Evolutionary conservation across 2,329 filamentous ascomycete species (phyloP).

Genomic region (Beauveria sp.): DNA sequence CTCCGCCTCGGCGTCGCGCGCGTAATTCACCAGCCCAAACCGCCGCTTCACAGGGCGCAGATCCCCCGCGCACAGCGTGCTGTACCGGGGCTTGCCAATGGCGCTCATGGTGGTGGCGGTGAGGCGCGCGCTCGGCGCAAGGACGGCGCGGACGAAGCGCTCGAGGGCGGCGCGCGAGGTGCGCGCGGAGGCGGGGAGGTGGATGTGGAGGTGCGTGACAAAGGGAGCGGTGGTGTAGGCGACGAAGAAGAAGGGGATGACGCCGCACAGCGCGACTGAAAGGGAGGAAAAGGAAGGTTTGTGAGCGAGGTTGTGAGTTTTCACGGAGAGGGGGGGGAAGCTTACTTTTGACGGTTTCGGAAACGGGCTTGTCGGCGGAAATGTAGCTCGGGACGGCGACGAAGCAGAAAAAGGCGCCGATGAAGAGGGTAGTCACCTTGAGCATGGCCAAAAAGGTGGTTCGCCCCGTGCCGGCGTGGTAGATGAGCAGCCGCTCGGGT

Average conservation of each 20-base stretch:
- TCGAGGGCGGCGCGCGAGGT: constrained; percentile 48
- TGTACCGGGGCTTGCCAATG: constrained; percentile 46
- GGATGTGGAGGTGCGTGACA: constrained; percentile 64
- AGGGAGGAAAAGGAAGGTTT: background rate
- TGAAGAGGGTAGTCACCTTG: constrained; percentile 63
- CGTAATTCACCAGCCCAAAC: constrained; percentile 33
- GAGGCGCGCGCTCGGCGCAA: constrained; percentile 36
- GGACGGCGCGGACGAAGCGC: constrained; percentile 41
- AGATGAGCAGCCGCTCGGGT: constrained; percentile 59
- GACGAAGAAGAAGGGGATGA: constrained; percentile 58
- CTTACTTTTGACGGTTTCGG: constrained; percentile 31
- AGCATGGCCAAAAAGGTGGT: constrained; percentile 62
- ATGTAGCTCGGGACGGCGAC: constrained; percentile 54
- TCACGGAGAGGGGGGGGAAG: constrained; percentile 2
- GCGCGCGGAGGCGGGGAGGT: constrained; percentile 58
- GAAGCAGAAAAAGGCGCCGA: constrained; percentile 58
- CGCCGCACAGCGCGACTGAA: constrained; percentile 49
- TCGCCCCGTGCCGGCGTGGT: constrained; percentile 62
- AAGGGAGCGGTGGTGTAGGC: constrained; percentile 60
- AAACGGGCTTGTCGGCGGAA: constrained; percentile 30
- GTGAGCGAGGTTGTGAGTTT: background rate
- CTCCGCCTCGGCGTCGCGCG: constrained; percentile 28
- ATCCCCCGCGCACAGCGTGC: constrained; percentile 32
- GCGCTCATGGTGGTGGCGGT: constrained; percentile 48
- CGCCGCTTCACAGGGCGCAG: constrained; percentile 24